phyloP scores from a whole-genome alignment of 176 grass and related monocot species.

The Leersia perrieri region DNA sequence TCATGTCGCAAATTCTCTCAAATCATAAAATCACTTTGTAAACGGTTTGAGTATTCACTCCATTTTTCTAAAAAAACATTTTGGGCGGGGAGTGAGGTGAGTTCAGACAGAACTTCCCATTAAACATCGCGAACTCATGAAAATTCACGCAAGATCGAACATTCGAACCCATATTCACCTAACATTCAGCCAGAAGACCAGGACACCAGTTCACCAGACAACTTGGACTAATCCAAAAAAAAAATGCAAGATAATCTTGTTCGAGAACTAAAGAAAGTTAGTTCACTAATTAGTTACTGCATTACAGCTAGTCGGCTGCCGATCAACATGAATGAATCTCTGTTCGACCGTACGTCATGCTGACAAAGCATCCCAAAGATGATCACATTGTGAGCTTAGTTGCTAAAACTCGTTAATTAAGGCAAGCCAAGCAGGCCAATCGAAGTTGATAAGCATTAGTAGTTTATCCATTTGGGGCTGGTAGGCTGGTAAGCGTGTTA shows the following conservation, averaged over 20 bases:
- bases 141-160: not conserved
- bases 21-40: not conserved
- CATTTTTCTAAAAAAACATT: not conserved
- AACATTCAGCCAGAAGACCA: not conserved
- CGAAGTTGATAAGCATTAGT: constrained; percentile 6
- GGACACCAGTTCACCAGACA: not conserved
- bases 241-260: too few relatives aligned
- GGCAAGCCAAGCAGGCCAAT: not conserved
- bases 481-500: not conserved
- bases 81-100: not conserved
- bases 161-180: not conserved
- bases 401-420: not conserved
- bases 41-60: not conserved
- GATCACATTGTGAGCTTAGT: constrained; percentile 2
- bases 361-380: not conserved
- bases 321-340: not conserved
- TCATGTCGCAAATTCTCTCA: not conserved
- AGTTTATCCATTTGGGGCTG: not conserved
- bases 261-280: not conserved
- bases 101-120: not conserved
- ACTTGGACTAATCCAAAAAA: not conserved
- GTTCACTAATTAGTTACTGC: not conserved
- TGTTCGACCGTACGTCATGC: not conserved
- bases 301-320: not conserved
- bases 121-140: not conserved